These are phyloP conservation scores for Alternaria sp. DNA, from an alignment of 2,329 filamentous ascomycete genomes.

Conservation along the genomic window DNA sequence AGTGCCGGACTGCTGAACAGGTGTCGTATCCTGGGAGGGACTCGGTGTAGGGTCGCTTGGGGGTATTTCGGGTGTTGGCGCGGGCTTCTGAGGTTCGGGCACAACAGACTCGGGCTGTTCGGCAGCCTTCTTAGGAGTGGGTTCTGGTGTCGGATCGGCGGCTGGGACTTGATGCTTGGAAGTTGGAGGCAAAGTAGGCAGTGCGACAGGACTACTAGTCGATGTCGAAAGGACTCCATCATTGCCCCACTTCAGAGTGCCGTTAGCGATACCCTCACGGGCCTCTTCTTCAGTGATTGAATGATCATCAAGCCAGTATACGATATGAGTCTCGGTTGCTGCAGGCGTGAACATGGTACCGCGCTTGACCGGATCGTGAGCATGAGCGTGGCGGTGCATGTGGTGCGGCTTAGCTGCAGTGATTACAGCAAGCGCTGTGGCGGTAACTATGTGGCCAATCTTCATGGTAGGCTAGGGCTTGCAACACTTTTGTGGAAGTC, in stretches of 20 bases:
- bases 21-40: constrained; percentile 34
- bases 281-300: constrained; percentile 69
- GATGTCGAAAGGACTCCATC: constrained; percentile 58
- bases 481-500: background rate
- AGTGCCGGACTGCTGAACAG: constrained; percentile 22
- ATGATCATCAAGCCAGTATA: constrained; percentile 74
- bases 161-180: constrained; percentile 8
- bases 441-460: constrained; percentile 42
- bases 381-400: constrained; percentile 62
- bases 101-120: background rate
- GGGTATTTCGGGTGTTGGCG: constrained; percentile 6
- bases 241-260: constrained; percentile 69
- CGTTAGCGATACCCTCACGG: constrained; percentile 72
- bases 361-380: constrained; percentile 53
- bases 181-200: constrained; percentile 27
- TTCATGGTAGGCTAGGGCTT: constrained; percentile 41
- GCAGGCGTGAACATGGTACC: constrained; percentile 57
- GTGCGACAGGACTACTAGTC: constrained; percentile 9
- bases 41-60: constrained; percentile 6
- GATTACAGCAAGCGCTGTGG: constrained; percentile 53
- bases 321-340: constrained; percentile 67
- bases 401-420: constrained; percentile 65
- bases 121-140: background rate
- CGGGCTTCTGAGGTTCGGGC: background rate
- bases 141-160: constrained; percentile 3